Conservation (phyloP, 352 stramenopile genomes). For the Pythium monospermum region DNA sequence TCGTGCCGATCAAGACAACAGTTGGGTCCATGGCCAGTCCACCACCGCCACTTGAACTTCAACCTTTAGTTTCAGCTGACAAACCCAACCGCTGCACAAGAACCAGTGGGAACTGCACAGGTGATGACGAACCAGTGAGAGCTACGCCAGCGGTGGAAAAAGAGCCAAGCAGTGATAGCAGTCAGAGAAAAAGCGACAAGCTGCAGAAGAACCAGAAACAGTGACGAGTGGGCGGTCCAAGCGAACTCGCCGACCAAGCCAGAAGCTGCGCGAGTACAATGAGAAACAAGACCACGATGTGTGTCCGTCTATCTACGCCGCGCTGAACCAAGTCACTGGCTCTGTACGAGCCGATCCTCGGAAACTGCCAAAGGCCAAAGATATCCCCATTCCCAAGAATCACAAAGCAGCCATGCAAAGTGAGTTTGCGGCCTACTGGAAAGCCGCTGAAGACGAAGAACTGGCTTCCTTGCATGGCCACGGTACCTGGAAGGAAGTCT, state of each 20-base stretch:
- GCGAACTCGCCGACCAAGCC: neutral
- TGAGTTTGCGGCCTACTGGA: slow-evolving; percentile 1
- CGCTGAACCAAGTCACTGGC: neutral
- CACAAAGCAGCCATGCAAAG: slow-evolving; percentile 11
- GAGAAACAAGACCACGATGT: neutral
- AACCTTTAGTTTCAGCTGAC: too few relatives aligned
- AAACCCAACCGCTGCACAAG: too few relatives aligned
- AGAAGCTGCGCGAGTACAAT: neutral
- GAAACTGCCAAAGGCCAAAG: neutral
- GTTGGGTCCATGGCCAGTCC: neutral
- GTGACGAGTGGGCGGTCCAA: slow-evolving; percentile 1
- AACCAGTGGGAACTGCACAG: neutral
- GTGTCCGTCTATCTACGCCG: neutral
- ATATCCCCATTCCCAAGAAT: slow-evolving; percentile 7
- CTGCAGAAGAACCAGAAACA: neutral
- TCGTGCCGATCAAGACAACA: neutral
- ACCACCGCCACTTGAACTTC: neutral
- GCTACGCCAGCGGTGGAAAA: too few relatives aligned
- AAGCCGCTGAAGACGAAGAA: slow-evolving; percentile 9
- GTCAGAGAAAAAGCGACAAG: neutral
- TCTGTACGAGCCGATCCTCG: neutral
- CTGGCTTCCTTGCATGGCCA: slow-evolving; percentile 3
- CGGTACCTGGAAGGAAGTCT: slow-evolving; percentile 4
- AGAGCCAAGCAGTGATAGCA: too few relatives aligned
- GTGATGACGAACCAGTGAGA: neutral